Base-by-base conservation (phyloP, 108 stramenopile genomes). In the Chaetoceros muelleri region DNA sequence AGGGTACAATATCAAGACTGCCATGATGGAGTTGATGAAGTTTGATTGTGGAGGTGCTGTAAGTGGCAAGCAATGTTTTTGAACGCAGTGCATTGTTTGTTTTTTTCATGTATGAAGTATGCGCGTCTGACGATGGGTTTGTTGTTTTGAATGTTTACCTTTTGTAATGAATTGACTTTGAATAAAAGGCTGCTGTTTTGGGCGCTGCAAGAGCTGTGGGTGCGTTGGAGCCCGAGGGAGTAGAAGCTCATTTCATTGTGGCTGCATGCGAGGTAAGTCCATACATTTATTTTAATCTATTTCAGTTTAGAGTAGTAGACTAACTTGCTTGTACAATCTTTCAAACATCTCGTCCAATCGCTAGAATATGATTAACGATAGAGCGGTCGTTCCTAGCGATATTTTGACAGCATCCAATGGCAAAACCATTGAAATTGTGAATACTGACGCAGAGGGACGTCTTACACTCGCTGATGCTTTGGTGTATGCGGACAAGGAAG, bases 11-110 rank as follows among this genome's bases (percentile, higher is more conserved):
- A 78, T 90, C 48, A 90, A 90, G 72, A 69, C 72, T 13, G 71
- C 80, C 18, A 76, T 72, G 75, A 90, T 90, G 55, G 85, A 86
- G 58, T 56, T 82, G 24, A 90, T 90, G 88, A 85, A 90, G 67
- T 78, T 90, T 31, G 88, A 90, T 55, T 84, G 83, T 78, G 88
- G 88, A 7, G 88, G 88, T 3, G 74, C 79, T n/a, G 34, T 40
- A 13, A 40, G 34, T 40, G 34, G 13, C 8, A 40, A 40, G n/a
- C n/a, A 40, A 40, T 40, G 34, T 40, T 40, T 5, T 40, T 10
- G 34, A 40, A 10, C 34, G 13, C n/a, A n/a, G n/a, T 40, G 34
- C 8, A 40, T 40, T 40, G 34, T 13, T 10, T 40, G 13, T 40
- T 40, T 13, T 10, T 40, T 40, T 40, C 13, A 13, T 13, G 34